Conservation (phyloP, 805 yeast genomes). For the Barnettozyma botsteinii region DNA sequence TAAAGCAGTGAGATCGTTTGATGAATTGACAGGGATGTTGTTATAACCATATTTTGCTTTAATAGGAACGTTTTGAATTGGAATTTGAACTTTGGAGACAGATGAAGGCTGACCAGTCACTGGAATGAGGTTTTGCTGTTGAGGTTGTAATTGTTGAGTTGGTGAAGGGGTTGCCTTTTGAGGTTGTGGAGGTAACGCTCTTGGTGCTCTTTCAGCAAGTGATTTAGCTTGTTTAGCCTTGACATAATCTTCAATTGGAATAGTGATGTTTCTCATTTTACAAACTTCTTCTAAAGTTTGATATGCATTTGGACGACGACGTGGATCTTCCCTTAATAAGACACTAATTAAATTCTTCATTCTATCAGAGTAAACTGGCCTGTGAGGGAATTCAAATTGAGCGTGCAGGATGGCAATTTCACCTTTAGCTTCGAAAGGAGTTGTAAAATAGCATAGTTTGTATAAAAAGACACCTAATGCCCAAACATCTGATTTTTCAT, state of each 20-base stretch:
- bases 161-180: constrained; percentile 1
- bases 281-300: constrained; percentile 67
- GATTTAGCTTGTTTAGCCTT: constrained; percentile 22
- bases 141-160: constrained; percentile 2
- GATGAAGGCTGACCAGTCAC: not conserved
- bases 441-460: constrained; percentile 73
- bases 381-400: constrained; percentile 44
- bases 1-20: constrained; percentile 5
- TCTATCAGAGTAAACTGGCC: constrained; percentile 54
- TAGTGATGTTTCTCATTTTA: constrained; percentile 48
- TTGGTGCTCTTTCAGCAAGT: constrained; percentile 3
- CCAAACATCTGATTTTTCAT: constrained; percentile 83
- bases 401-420: constrained; percentile 61
- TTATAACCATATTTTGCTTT: constrained; percentile 4
- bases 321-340: constrained; percentile 59
- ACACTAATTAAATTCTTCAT: constrained; percentile 59
- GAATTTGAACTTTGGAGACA: constrained; percentile 3
- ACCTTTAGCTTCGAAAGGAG: constrained; percentile 69
- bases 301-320: constrained; percentile 65
- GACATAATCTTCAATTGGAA: constrained; percentile 35
- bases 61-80: constrained; percentile 9
- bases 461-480: constrained; percentile 75
- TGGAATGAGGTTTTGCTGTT: not conserved
- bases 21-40: constrained; percentile 2
- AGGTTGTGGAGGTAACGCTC: not conserved